These are phyloP conservation scores for Phytophthora macrochlamydospora DNA, from an alignment of 352 stramenopile genomes.

Conservation along the genomic window DNA sequence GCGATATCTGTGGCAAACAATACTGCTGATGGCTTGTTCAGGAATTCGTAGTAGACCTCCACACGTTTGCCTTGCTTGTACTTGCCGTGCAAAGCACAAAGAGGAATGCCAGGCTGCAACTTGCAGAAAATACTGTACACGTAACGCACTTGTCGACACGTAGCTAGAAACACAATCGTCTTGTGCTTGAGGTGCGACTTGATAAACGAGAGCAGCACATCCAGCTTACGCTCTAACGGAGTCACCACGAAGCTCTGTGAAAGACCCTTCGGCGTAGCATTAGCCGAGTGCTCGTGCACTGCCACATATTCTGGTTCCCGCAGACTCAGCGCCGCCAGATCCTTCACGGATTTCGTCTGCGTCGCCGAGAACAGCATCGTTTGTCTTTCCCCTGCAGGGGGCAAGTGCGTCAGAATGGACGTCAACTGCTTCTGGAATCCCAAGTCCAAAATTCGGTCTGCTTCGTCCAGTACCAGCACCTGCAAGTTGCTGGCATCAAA, in stretches of 20 bases:
- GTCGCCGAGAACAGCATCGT: constrained; percentile 98
- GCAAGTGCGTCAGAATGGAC: constrained; percentile 97
- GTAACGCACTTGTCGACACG: constrained; percentile 96
- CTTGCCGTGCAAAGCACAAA: constrained; percentile 98
- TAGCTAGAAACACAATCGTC: constrained; percentile 98
- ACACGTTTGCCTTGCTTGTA: constrained; percentile 98
- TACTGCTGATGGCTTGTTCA: constrained; percentile 92
- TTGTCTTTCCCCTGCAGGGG: constrained; percentile 83
- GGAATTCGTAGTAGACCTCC: constrained; percentile 99
- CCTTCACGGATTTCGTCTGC: constrained; percentile 97
- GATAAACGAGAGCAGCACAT: constrained; percentile 98
- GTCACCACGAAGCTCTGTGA: constrained; percentile 97
- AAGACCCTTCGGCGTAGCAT: constrained; percentile 92
- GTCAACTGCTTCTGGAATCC: constrained; percentile 99
- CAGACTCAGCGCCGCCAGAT: constrained; percentile 95
- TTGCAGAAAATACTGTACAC: constrained; percentile 96
- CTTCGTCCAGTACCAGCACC: constrained; percentile 99
- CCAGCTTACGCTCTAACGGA: constrained; percentile 95
- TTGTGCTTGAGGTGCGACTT: constrained; percentile 99
- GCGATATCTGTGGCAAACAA: constrained; percentile 99
- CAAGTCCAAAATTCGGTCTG: constrained; percentile 99
- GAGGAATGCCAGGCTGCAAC: constrained; percentile 95
- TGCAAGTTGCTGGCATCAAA: constrained; percentile 96
- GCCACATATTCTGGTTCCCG: constrained; percentile 97
- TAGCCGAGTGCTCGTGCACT: constrained; percentile 93